phyloP scores from a whole-genome alignment of 1,284 basidiomycete genomes.

The Schizophyllum amplum region DNA sequence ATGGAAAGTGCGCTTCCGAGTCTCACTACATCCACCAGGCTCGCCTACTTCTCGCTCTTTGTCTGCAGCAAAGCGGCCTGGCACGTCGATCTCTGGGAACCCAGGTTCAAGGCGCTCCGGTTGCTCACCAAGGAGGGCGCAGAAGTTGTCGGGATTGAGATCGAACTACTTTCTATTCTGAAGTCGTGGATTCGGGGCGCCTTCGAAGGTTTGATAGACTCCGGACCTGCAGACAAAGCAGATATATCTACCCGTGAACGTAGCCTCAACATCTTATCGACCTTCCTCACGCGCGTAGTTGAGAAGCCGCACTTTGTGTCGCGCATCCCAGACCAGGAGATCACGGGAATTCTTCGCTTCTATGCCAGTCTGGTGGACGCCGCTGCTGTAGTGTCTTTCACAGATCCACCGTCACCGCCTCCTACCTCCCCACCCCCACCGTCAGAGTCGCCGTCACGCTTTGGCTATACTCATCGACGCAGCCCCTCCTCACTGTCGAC shows the following conservation, averaged over 20 bases:
- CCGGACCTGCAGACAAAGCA: constrained; percentile 26
- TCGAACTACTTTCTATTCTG: constrained; percentile 42
- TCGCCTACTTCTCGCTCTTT: constrained; percentile 57
- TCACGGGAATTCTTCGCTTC: constrained; percentile 44
- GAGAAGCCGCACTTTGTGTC: constrained; percentile 43
- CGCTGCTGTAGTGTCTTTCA: constrained; percentile 32
- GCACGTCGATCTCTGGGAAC: constrained; percentile 60
- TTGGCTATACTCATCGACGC: constrained; percentile 10
- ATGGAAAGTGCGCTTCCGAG: constrained; percentile 44
- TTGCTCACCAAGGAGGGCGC: constrained; percentile 49
- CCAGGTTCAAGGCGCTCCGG: constrained; percentile 55
- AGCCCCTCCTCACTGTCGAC: constrained; percentile 20
- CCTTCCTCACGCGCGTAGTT: constrained; percentile 45
- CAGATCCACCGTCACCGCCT: constrained; percentile 15
- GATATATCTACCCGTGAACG: constrained; percentile 53
- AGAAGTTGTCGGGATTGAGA: constrained; percentile 60
- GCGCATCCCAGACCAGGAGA: constrained; percentile 48
- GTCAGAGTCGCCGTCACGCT: constrained; percentile 13
- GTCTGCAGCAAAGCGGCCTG: constrained; percentile 36
- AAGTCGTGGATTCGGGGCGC: constrained; percentile 56
- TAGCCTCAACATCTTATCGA: constrained; percentile 48
- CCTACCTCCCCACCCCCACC: constrained; percentile 17
- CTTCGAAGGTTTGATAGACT: constrained; percentile 43
- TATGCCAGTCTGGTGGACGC: constrained; percentile 50
- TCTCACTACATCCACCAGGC: constrained; percentile 44